phyloP scores from a whole-genome alignment of 2,329 filamentous ascomycete genomes.

The Lachnellula occidentalis region DNA sequence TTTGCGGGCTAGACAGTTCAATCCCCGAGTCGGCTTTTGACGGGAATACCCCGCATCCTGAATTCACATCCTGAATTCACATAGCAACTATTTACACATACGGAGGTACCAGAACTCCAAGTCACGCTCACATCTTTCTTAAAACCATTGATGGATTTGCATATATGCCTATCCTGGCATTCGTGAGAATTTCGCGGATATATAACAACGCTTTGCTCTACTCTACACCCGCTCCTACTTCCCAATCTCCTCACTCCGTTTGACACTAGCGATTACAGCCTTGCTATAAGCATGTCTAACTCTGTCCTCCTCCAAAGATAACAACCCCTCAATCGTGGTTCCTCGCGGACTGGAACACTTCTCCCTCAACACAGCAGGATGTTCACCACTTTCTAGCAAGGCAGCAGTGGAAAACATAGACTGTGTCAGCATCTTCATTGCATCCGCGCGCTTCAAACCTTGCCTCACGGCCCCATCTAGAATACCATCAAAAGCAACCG shows the following conservation, averaged over 20 bases:
- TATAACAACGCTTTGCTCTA: neutral
- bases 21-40: neutral
- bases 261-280: slow-evolving; percentile 64
- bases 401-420: slow-evolving; percentile 53
- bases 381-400: slow-evolving; percentile 57
- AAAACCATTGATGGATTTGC: too few species aligned
- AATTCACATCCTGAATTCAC: too few species aligned
- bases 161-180: neutral
- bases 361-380: slow-evolving; percentile 69
- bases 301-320: slow-evolving; percentile 68
- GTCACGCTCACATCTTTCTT: too few species aligned
- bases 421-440: slow-evolving; percentile 72
- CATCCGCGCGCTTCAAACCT: slow-evolving; percentile 68
- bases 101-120: too few species aligned
- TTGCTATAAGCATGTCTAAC: slow-evolving; percentile 62
- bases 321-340: slow-evolving; percentile 69
- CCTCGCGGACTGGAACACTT: slow-evolving; percentile 72
- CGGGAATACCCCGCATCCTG: neutral
- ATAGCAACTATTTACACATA: neutral
- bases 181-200: neutral
- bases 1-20: neutral
- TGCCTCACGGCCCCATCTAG: slow-evolving; percentile 74
- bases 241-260: slow-evolving; percentile 31
- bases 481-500: slow-evolving; percentile 69
- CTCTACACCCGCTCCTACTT: neutral